These are phyloP conservation scores for Bonia amplexicaulis DNA, from an alignment of 176 grass and related monocot genomes.

Conservation along the genomic window DNA sequence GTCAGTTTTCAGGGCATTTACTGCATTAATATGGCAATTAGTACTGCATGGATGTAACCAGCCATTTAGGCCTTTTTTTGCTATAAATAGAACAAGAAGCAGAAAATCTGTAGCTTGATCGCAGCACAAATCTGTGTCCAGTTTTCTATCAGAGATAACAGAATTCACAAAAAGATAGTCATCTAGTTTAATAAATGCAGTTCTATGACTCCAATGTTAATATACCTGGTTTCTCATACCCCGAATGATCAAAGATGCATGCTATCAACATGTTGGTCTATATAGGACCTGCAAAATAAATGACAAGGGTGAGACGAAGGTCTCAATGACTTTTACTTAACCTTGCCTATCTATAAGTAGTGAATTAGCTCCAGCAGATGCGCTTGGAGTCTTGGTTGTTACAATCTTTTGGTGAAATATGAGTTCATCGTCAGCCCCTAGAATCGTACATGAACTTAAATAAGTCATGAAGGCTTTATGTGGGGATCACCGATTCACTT, in stretches of 20 bases:
- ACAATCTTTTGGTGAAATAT: neutral
- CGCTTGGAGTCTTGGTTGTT: neutral
- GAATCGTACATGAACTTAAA: neutral
- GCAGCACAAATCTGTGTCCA: too few relatives aligned
- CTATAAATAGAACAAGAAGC: too few relatives aligned
- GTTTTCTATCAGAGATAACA: too few relatives aligned
- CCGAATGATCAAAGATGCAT: neutral
- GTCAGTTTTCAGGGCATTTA: too few relatives aligned
- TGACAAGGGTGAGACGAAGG: neutral
- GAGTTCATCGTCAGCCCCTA: neutral
- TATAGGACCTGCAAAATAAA: neutral
- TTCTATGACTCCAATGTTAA: neutral
- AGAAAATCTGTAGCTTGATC: too few relatives aligned
- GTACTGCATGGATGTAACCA: too few relatives aligned
- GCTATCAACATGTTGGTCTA: neutral
- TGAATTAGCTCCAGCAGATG: neutral
- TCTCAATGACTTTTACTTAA: neutral
- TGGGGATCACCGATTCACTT: neutral
- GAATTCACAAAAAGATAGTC: neutral
- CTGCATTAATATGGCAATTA: too few relatives aligned
- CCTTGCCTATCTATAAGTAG: neutral
- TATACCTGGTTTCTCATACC: neutral
- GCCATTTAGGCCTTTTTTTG: too few relatives aligned
- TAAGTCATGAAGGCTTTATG: neutral
- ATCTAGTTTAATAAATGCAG: neutral